A percentile compares a stretch with the other conserved stretches of the same genome.
Evolutionary conservation across 2,329 filamentous ascomycete genomes (phyloP).

Genomic region (Dactylellina cionopaga): DNA sequence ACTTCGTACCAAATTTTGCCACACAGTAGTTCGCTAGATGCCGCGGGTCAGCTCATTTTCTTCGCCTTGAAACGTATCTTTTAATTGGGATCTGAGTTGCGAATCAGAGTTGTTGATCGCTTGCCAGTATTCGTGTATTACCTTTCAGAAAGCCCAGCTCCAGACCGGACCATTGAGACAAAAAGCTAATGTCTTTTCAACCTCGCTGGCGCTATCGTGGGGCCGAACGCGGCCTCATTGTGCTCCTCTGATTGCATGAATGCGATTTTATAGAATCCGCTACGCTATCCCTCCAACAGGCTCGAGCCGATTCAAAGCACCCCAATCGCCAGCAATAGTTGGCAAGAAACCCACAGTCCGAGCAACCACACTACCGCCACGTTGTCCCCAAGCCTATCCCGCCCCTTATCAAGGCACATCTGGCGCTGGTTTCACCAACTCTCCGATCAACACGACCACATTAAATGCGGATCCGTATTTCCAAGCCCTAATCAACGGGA

Average conservation of each 20-base stretch:
- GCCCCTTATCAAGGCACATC: constrained; percentile 19
- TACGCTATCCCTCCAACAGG: constrained; percentile 4
- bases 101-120: too few species aligned
- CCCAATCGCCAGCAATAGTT: constrained; percentile 3
- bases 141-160: too few species aligned
- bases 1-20: neutral
- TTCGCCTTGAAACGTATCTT: too few species aligned
- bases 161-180: too few species aligned
- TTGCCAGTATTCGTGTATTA: too few species aligned
- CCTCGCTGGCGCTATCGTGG: too few species aligned
- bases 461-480: constrained; percentile 12
- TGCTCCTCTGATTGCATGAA: neutral
- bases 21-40: neutral
- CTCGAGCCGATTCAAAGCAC: neutral
- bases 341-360: neutral
- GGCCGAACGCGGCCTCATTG: neutral
- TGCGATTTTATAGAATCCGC: neutral
- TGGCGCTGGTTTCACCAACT: constrained; percentile 4
- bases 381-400: constrained; percentile 11
- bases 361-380: constrained; percentile 7
- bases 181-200: too few species aligned
- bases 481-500: constrained; percentile 46
- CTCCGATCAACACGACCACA: constrained; percentile 4
- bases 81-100: too few species aligned
- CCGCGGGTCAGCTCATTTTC: neutral